Conservation (phyloP, 768 basidiomycete species). For the Lentinula sp. region DNA sequence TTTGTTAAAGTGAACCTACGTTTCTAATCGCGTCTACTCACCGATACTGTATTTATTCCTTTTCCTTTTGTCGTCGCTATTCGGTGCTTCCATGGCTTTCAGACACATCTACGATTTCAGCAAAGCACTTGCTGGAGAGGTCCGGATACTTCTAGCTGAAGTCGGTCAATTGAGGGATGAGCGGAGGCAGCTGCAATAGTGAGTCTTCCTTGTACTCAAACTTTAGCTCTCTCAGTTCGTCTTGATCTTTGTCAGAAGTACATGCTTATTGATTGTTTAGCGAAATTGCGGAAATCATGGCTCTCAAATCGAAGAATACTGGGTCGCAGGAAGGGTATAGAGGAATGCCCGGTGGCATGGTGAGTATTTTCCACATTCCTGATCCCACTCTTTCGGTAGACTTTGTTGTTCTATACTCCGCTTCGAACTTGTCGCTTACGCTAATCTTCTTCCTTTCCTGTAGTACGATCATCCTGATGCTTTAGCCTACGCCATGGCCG, state of each 20-base stretch:
- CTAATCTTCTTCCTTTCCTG: not conserved
- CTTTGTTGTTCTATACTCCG: not conserved
- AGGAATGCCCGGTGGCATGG: constrained; percentile 36
- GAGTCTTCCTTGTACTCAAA: constrained; percentile 13
- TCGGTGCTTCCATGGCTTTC: not conserved
- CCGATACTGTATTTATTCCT: too few species aligned
- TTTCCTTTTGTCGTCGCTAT: not conserved
- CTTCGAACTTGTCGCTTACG: not conserved
- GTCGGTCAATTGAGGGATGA: constrained; percentile 59
- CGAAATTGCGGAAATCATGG: constrained; percentile 57
- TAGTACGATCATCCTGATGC: not conserved
- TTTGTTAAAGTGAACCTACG: not conserved
- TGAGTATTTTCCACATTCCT: constrained; percentile 12
- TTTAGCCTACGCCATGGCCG: not conserved
- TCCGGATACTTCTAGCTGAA: constrained; percentile 55
- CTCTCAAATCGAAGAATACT: constrained; percentile 48
- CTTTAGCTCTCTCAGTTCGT: too few species aligned
- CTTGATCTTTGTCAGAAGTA: too few species aligned
- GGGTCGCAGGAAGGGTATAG: constrained; percentile 54
- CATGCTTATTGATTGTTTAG: constrained; percentile 19
- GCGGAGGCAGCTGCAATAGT: constrained; percentile 52
- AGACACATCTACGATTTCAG: constrained; percentile 56
- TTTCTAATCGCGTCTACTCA: not conserved
- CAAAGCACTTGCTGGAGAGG: constrained; percentile 55
- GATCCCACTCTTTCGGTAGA: not conserved